Conservation (phyloP, 2,329 filamentous ascomycete genomes). For the Diaporthe ampelina region DNA sequence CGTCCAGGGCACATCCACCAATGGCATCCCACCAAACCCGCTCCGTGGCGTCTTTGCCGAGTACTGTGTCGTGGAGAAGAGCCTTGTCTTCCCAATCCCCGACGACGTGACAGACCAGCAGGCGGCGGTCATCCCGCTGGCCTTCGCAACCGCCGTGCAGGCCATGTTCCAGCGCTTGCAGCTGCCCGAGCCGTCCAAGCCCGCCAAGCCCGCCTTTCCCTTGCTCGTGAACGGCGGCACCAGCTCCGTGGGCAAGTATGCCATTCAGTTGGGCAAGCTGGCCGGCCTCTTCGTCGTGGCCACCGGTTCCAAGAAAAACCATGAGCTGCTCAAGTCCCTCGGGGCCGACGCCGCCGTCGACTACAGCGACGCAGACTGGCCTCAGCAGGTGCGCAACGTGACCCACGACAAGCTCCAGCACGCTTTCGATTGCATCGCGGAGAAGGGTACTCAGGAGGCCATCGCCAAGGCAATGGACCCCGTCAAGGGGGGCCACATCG, state of each 20-base stretch:
- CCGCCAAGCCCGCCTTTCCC: slow-evolving; percentile 50
- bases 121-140: slow-evolving; percentile 50
- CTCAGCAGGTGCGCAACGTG: slow-evolving; percentile 71
- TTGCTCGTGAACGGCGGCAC: slow-evolving; percentile 41
- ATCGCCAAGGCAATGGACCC: slow-evolving; percentile 48
- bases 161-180: slow-evolving; percentile 49
- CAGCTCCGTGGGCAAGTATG: slow-evolving; percentile 40
- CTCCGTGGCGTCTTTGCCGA: slow-evolving; percentile 50
- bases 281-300: slow-evolving; percentile 42
- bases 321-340: slow-evolving; percentile 38
- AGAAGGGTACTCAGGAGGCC: slow-evolving; percentile 45
- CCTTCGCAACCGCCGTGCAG: slow-evolving; percentile 60
- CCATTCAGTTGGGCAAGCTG: slow-evolving; percentile 42
- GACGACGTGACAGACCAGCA: slow-evolving; percentile 47
- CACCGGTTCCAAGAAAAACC: slow-evolving; percentile 42
- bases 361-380: slow-evolving; percentile 44
- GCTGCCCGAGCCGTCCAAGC: slow-evolving; percentile 50
- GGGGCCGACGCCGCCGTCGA: slow-evolving; percentile 42
- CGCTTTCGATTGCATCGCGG: slow-evolving; percentile 49
- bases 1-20: slow-evolving; percentile 48
- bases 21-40: slow-evolving; percentile 34
- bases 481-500: slow-evolving; percentile 47
- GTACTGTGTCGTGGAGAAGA: slow-evolving; percentile 47
- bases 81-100: slow-evolving; percentile 49
- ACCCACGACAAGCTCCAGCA: slow-evolving; percentile 67